phyloP scores from a whole-genome alignment of 2,329 filamentous ascomycete genomes.

The Leptographium galeiforme region DNA sequence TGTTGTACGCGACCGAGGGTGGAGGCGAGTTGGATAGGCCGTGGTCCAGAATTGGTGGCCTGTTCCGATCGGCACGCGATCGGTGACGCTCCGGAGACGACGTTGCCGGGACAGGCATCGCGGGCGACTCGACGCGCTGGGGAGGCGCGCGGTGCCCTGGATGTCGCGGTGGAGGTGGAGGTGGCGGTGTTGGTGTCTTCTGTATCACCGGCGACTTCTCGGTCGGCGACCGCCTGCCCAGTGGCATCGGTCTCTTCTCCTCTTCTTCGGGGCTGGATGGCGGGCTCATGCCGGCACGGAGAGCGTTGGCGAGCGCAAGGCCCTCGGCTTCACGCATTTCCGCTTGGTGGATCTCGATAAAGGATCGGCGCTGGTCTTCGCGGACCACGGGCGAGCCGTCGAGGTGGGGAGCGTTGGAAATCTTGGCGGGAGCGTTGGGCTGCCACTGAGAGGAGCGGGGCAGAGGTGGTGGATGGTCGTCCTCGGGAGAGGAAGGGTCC shows the following conservation, averaged over 20 bases:
- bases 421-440: conserved; percentile 20
- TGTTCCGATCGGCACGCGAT: neutral
- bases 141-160: neutral
- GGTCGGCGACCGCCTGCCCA: neutral
- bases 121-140: neutral
- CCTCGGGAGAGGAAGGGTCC: conserved; percentile 22
- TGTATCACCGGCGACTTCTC: neutral
- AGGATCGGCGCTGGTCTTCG: conserved; percentile 42
- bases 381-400: conserved; percentile 24
- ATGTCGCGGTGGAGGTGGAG: conserved; percentile 1
- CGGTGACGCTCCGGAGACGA: neutral
- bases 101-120: neutral
- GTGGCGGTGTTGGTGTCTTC: neutral
- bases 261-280: conserved; percentile 12
- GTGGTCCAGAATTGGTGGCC: conserved; percentile 17
- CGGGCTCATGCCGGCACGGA: conserved; percentile 20
- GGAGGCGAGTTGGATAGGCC: conserved; percentile 23
- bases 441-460: conserved; percentile 32
- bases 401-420: conserved; percentile 18
- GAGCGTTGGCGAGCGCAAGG: conserved; percentile 40
- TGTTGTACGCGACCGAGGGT: conserved; percentile 11
- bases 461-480: neutral
- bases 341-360: conserved; percentile 44
- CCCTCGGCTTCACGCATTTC: conserved; percentile 50
- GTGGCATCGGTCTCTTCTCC: conserved; percentile 3